Percentiles rank a stretch among this genome's conserved stretches.
These are phyloP conservation scores for Delphinella strobiligena DNA, from an alignment of 2,329 filamentous ascomycete species.

Conservation along the genomic window DNA sequence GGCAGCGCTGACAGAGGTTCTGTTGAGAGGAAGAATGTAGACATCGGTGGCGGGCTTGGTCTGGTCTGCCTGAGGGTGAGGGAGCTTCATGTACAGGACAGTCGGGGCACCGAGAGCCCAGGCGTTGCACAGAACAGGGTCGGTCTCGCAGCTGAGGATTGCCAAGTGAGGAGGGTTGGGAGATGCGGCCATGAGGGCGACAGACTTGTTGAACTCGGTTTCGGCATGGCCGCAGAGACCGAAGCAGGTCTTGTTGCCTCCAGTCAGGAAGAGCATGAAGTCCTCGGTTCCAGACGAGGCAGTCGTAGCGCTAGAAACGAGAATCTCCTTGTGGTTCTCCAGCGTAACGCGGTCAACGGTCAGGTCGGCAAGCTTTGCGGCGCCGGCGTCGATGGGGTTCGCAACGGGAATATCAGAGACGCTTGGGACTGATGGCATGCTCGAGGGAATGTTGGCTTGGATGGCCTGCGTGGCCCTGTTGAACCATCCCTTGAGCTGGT, in stretches of 20 bases:
- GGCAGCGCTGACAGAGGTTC: slow-evolving; percentile 53
- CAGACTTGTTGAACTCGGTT: slow-evolving; percentile 42
- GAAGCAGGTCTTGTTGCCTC: slow-evolving; percentile 67
- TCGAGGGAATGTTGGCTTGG: slow-evolving; percentile 41
- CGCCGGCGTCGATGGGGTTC: slow-evolving; percentile 35
- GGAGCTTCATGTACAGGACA: slow-evolving; percentile 53
- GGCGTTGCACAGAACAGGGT: slow-evolving; percentile 62
- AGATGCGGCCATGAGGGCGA: slow-evolving; percentile 44
- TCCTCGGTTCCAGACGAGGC: slow-evolving; percentile 52
- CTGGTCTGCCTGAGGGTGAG: slow-evolving; percentile 49
- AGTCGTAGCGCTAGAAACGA: slow-evolving; percentile 49
- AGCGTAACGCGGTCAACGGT: slow-evolving; percentile 50
- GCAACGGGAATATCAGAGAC: slow-evolving; percentile 30
- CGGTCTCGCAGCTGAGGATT: slow-evolving; percentile 60
- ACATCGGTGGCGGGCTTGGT: slow-evolving; percentile 51
- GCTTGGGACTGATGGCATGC: slow-evolving; percentile 29
- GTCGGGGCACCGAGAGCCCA: slow-evolving; percentile 56
- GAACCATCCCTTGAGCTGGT: slow-evolving; percentile 45
- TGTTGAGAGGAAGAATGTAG: slow-evolving; percentile 55
- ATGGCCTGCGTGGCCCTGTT: slow-evolving; percentile 44
- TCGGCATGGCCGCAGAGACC: slow-evolving; percentile 56
- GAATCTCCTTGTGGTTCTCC: slow-evolving; percentile 57
- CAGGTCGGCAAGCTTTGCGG: slow-evolving; percentile 38
- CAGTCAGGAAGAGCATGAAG: slow-evolving; percentile 65
- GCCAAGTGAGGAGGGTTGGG: slow-evolving; percentile 55